Conservation (phyloP, 768 basidiomycete species). For the Suillus occidentalis region DNA sequence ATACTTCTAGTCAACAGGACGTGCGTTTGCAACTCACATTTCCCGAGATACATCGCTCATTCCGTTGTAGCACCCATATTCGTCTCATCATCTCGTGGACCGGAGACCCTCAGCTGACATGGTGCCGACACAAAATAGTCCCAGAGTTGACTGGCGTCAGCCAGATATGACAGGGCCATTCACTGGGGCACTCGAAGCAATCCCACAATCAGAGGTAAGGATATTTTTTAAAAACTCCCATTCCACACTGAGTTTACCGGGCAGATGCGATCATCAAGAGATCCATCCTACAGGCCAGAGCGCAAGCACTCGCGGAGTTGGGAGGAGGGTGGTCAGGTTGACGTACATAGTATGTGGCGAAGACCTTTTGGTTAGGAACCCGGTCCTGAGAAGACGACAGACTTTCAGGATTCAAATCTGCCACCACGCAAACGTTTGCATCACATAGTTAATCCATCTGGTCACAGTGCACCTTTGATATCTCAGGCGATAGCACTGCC, state of each 20-base stretch:
- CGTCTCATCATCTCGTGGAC: constrained; percentile 34
- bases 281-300: constrained; percentile 36
- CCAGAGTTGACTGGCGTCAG: constrained; percentile 35
- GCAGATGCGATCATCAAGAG: constrained; percentile 39
- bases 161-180: constrained; percentile 33
- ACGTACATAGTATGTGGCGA: constrained; percentile 26
- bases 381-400: constrained; percentile 17
- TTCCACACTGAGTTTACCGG: constrained; percentile 31
- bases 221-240: constrained; percentile 14
- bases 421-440: constrained; percentile 63
- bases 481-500: constrained; percentile 56
- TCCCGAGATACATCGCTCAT: constrained; percentile 21
- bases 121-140: constrained; percentile 33
- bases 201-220: constrained; percentile 35
- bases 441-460: constrained; percentile 61
- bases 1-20: constrained; percentile 32
- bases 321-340: constrained; percentile 49
- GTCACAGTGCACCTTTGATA: constrained; percentile 50
- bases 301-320: constrained; percentile 65
- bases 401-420: constrained; percentile 48
- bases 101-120: constrained; percentile 33
- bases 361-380: constrained; percentile 14
- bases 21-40: constrained; percentile 27
- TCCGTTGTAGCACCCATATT: constrained; percentile 24
- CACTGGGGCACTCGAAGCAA: constrained; percentile 26